phyloP scores from a whole-genome alignment of 768 basidiomycete genomes.

The Pholiota conissans region DNA sequence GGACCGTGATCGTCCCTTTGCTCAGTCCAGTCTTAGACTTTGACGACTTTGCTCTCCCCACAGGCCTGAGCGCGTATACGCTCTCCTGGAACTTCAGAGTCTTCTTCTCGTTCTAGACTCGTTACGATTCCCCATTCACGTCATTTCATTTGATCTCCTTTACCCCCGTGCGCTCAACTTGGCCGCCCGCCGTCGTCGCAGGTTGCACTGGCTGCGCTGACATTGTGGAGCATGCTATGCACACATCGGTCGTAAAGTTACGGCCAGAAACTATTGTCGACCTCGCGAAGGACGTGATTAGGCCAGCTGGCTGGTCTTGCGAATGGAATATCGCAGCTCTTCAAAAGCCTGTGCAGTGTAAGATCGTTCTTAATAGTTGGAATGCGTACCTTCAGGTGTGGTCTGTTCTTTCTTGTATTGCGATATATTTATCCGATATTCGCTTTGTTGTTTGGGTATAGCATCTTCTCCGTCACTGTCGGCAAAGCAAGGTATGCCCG shows the following conservation, averaged over 20 bases:
- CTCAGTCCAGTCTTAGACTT: neutral
- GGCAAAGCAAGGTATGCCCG: constrained; percentile 5
- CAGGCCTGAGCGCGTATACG: neutral
- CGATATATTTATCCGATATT: neutral
- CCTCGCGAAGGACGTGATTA: constrained; percentile 25
- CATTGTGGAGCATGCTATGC: constrained; percentile 19
- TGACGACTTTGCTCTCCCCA: neutral
- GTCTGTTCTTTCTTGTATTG: neutral
- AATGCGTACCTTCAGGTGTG: constrained; percentile 28
- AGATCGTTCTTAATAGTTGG: constrained; percentile 25
- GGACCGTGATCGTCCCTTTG: too few species aligned
- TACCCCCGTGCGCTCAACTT: neutral
- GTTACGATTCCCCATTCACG: neutral
- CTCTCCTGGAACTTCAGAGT: neutral
- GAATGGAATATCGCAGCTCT: constrained; percentile 23
- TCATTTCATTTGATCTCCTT: neutral
- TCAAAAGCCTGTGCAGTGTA: constrained; percentile 19
- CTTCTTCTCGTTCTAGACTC: neutral
- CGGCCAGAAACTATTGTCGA: constrained; percentile 20
- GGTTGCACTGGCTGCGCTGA: neutral
- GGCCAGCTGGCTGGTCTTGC: constrained; percentile 22
- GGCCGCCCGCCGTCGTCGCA: neutral
- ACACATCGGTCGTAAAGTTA: constrained; percentile 15
- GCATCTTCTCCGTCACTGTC: constrained; percentile 18
- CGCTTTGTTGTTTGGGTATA: neutral